Evolutionary conservation across 805 yeast species (phyloP), one percentile per base, ranked within the genome.

Genomic region (Candida loeiensis): DNA sequence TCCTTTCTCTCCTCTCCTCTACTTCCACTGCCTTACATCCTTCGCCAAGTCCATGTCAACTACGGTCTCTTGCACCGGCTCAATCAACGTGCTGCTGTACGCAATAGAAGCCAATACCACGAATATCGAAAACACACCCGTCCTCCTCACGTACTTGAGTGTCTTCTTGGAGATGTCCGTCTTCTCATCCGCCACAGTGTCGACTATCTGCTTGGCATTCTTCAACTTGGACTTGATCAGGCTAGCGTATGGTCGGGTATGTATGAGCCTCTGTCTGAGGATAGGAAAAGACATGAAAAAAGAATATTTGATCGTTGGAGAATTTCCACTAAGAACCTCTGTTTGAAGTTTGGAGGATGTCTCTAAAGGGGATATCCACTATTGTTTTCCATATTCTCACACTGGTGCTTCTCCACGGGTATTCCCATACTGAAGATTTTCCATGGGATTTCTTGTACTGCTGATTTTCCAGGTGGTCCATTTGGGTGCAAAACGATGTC

Each of bases 181-280:
- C 21, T 55, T 56, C 35, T 64, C 72, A 35, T 60, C 63, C 4
- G 64, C 68, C 14, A 68, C 54, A 29, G 52, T 54, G 39, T 63
- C 55, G 14, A 66, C 45, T 27, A 47, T 44, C 33, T 44, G 40
- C 40, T 63, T 61, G 34, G 56, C 45, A 12, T 49, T 41, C 31
- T 49, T 44, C 28, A 55, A 45, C 38, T 47, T 54, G 17, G 46
- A 28, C 32, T 45, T 45, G 13, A 55, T 40, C n/a, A n/a, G n/a
- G n/a, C n/a, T n/a, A 3, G 57, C 42, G 34, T 49, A 44, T 13
- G 20, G 4, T 33, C 41, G 13, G 26, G 19, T 28, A 15, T 15
- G 16, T 9, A 15, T 18, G 7, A 15, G 34, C 33, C 29, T 30
- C 36, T 14, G 31, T 8, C 9, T 8, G 13, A 9, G 9, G 28